Percentiles rank a stretch among this genome's conserved stretches.
These are phyloP conservation scores for Trichoderma asperelloides DNA, from an alignment of 495 filamentous ascomycete genomes.

Conservation along the genomic window DNA sequence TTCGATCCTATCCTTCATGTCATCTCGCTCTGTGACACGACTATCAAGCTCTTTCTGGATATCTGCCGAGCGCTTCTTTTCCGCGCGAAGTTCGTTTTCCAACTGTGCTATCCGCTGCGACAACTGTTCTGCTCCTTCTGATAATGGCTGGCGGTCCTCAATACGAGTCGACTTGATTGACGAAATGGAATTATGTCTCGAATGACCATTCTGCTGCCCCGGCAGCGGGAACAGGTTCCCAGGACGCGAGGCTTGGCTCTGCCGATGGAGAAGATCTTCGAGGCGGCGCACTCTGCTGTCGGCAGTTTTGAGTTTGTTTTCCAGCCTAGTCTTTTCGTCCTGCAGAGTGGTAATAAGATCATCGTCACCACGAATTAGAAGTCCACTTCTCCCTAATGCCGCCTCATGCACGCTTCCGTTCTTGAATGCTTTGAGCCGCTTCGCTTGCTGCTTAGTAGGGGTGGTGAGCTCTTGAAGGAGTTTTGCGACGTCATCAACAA, in stretches of 20 bases:
- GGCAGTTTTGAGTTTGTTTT: slow-evolving; percentile 75
- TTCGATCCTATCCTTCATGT: slow-evolving; percentile 62
- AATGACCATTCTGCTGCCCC: slow-evolving; percentile 26
- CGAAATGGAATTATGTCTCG: slow-evolving; percentile 32
- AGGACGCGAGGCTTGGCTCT: slow-evolving; percentile 64
- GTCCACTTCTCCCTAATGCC: slow-evolving; percentile 64
- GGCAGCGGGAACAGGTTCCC: slow-evolving; percentile 52
- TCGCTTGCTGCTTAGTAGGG: slow-evolving; percentile 66
- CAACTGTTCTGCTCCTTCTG: slow-evolving; percentile 29
- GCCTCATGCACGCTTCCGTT: slow-evolving; percentile 90
- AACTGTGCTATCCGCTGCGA: slow-evolving; percentile 58
- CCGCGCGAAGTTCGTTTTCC: slow-evolving; percentile 63
- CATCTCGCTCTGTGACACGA: slow-evolving; percentile 49
- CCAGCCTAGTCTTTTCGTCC: slow-evolving; percentile 69
- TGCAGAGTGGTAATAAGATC: slow-evolving; percentile 59
- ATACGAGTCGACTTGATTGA: slow-evolving; percentile 28
- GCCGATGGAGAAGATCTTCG: slow-evolving; percentile 87
- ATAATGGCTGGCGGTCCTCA: neutral
- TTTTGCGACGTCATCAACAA: slow-evolving; percentile 45
- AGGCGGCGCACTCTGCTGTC: slow-evolving; percentile 87
- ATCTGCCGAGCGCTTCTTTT: slow-evolving; percentile 41
- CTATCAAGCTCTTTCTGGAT: slow-evolving; percentile 54
- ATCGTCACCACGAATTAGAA: slow-evolving; percentile 74
- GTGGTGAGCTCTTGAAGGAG: slow-evolving; percentile 54
- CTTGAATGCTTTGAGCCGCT: slow-evolving; percentile 85